Base-by-base conservation (phyloP, 768 basidiomycete species). In the Boletus tomentosulus region DNA sequence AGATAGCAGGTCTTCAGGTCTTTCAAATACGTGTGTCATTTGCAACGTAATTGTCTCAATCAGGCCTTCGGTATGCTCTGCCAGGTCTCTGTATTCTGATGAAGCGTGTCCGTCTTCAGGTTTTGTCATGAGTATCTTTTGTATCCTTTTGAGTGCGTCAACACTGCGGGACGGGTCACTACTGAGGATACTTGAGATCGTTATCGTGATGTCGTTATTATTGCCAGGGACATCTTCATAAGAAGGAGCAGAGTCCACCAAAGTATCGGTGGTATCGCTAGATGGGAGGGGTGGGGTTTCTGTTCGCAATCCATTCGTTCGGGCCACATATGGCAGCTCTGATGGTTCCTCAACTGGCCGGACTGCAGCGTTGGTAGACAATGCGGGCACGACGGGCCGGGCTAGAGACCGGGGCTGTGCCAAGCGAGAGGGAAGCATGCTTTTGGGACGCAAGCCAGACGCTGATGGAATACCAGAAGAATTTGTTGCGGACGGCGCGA, bases 71-170 rank as follows among this genome's bases (percentile, higher is more conserved):
- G 87, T 83, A 65, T 89, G 83, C 65, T 87, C 84, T 44, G 91
- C 80, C 44, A 89, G 74, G 67, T 92, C 89, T 49, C 80, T 85
- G 69, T 92, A 93, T 58, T 82, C 80, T 7, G 82, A 76, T 22
- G 80, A 84, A 6, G 83, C 76, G 30, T 82, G 82, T 6, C 87
- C 89, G 22, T 79, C 79, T 49, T 92, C 89, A 10, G 91, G 85
- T 11, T 84, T 81, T 12, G 86, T 74, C 53, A 87, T 80, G 24
- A 99, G 77, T 56, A 91, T 87, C 66, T 86, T 87, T 67, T 98
- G 94, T 49, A 98, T 82, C 65, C 83, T 87, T 76, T 99, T 99
- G 62, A 99, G 75, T 0, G 93, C 91, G 56, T 98, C 94, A 27
- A 98, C 93, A 62, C 92, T 92, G 27, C 86, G 81, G 22, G 81